Evolutionary conservation across 2,329 filamentous ascomycete species (phyloP).

Genomic region (Claviceps pazoutovae): DNA sequence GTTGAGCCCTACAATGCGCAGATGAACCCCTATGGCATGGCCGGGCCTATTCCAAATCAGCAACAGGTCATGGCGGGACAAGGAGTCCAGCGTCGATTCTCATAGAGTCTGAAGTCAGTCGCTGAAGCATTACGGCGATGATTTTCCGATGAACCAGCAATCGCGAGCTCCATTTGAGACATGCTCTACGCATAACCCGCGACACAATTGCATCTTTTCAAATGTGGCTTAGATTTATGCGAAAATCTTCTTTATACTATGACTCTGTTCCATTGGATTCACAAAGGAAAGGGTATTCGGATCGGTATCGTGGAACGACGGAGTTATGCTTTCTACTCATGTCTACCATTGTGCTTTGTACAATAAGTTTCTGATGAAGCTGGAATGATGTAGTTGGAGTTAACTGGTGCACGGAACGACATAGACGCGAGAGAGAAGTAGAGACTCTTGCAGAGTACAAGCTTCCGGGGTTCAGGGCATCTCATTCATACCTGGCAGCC

Average conservation of each 20-base stretch:
- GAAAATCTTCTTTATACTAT: not conserved
- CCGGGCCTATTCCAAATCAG: conserved; percentile 33
- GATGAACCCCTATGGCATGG: conserved; percentile 48
- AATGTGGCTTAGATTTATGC: not conserved
- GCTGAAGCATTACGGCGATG: not conserved
- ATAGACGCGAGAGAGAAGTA: not conserved
- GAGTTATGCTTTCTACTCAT: not conserved
- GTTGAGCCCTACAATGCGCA: conserved; percentile 41
- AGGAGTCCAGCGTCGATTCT: conserved; percentile 41
- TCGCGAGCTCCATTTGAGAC: not conserved
- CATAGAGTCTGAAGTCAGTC: conserved; percentile 25
- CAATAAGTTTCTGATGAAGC: conserved; percentile 13
- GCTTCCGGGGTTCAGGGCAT: not conserved
- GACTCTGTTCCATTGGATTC: not conserved
- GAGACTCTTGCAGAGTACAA: not conserved
- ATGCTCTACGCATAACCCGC: not conserved
- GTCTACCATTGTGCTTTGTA: conserved; percentile 13
- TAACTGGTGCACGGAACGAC: not conserved
- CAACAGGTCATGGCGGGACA: conserved; percentile 42
- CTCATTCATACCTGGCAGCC: not conserved
- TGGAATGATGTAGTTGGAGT: conserved; percentile 8
- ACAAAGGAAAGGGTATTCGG: not conserved
- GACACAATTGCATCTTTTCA: not conserved
- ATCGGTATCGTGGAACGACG: not conserved
- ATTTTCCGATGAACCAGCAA: not conserved